Base-by-base conservation (phyloP, 805 yeast genomes). In the Pichia insulana region DNA sequence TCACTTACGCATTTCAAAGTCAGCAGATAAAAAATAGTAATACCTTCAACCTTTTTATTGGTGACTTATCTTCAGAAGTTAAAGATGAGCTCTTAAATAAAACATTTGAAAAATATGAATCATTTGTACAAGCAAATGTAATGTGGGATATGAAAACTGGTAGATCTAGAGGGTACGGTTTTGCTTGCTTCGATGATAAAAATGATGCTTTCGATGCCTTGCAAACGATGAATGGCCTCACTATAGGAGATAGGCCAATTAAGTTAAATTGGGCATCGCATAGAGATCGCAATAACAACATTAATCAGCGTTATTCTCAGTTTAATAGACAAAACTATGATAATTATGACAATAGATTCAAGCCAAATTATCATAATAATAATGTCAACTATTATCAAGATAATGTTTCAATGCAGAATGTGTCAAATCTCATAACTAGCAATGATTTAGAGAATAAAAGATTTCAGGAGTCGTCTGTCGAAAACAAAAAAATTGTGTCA, bases 131-230 rank as follows among this genome's bases (percentile, higher is more conserved):
- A 59, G 96, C 95, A 11, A 88, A 87, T 52, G 96, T 87, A 27
- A 88, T 87, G 96, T 87, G 96, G 96, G 96, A 88, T 59, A 85
- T 86, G 94, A 89, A 84, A 59, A 82, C 92, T 20, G 92, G 94
- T 34, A 71, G 95, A 57, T 85, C 95, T 3, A 71, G 96, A 63
- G 95, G 96, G 30, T 87, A 87, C 57, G 96, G 96, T 2, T 87
- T 88, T 61, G 92, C 86, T 11, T 80, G 90, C 1, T 88, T 88
- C 55, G 61, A 67, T 22, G 74, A 71, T 20, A 74, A 71, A 48
- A 62, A 67, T 16, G 90, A 85, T 50, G 96, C 95, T 2, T 86
- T 82, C 53, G 61, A 59, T 40, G 94, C 94, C 25, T 65, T 85
- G 50, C 71, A 70, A 43, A 63, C 79, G 25, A 84, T 81, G 86